Conservation (phyloP, 2,329 filamentous ascomycete genomes). For the Penicillium sp. region DNA sequence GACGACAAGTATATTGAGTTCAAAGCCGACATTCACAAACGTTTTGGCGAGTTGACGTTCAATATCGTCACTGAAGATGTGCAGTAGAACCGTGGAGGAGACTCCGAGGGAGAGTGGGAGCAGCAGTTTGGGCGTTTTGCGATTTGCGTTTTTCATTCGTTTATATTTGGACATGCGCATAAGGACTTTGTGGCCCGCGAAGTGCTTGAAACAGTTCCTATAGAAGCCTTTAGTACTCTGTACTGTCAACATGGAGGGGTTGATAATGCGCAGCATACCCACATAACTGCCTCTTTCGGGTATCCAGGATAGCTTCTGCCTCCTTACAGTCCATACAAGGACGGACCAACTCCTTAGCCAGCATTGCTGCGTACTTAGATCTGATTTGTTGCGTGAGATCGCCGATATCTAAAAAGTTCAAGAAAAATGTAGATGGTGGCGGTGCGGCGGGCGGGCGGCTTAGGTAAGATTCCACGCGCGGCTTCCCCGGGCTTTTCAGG, state of each 20-base stretch:
- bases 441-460: constrained; percentile 27
- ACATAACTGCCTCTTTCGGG: constrained; percentile 67
- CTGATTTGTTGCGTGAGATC: background rate
- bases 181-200: constrained; percentile 77
- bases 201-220: constrained; percentile 78
- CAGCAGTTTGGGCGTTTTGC: constrained; percentile 62
- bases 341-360: constrained; percentile 38
- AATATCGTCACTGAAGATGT: constrained; percentile 71
- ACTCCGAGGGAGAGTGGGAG: constrained; percentile 83
- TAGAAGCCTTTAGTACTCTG: constrained; percentile 22
- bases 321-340: constrained; percentile 65
- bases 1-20: constrained; percentile 58
- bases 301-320: constrained; percentile 57
- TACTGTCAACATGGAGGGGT: constrained; percentile 15
- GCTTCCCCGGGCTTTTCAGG: constrained; percentile 30
- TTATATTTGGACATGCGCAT: constrained; percentile 74
- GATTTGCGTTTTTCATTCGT: constrained; percentile 43
- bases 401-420: constrained; percentile 8
- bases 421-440: constrained; percentile 29
- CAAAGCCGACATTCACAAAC: constrained; percentile 67
- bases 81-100: constrained; percentile 77
- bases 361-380: constrained; percentile 32
- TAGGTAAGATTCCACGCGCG: constrained; percentile 39
- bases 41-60: constrained; percentile 65
- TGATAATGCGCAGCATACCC: constrained; percentile 48